These are phyloP conservation scores for Saccharomycopsis selenospora DNA, from an alignment of 805 yeast species.

Conservation along the genomic window DNA sequence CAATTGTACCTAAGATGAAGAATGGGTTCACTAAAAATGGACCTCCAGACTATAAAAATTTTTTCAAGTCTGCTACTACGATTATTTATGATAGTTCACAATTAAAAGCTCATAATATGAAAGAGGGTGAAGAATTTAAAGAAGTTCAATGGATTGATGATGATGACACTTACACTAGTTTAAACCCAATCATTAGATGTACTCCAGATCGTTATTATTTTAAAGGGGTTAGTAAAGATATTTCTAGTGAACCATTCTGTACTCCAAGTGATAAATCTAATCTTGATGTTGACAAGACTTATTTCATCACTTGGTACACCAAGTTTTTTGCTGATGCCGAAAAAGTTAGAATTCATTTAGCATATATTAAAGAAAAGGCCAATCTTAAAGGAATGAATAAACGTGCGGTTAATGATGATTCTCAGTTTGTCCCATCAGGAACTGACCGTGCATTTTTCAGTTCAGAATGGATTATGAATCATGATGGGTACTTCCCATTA, in stretches of 20 bases:
- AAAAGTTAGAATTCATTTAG: constrained; percentile 60
- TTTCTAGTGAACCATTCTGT: constrained; percentile 73
- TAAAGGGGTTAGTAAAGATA: constrained; percentile 52
- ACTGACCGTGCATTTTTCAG: constrained; percentile 47
- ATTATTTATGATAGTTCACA: constrained; percentile 50
- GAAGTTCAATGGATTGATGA: constrained; percentile 56
- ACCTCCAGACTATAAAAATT: constrained; percentile 67
- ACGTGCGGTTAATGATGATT: constrained; percentile 26
- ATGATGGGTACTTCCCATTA: constrained; percentile 58
- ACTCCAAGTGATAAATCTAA: constrained; percentile 59
- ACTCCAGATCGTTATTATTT: constrained; percentile 67
- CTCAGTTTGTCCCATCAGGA: constrained; percentile 25
- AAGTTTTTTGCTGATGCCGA: constrained; percentile 53
- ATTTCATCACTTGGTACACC: constrained; percentile 79
- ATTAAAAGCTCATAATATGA: constrained; percentile 67
- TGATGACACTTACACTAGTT: constrained; percentile 60
- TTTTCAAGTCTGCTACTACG: constrained; percentile 65
- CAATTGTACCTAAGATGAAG: constrained; percentile 68
- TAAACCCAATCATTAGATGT: constrained; percentile 79
- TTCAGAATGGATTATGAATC: constrained; percentile 61
- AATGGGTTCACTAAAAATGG: constrained; percentile 62
- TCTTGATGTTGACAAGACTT: constrained; percentile 53
- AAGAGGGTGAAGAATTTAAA: constrained; percentile 46
- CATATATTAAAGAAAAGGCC: constrained; percentile 51
- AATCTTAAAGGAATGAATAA: constrained; percentile 49